Conservation (phyloP, 1,139 yeast genomes). For the Suhomyces ambrosiae region DNA sequence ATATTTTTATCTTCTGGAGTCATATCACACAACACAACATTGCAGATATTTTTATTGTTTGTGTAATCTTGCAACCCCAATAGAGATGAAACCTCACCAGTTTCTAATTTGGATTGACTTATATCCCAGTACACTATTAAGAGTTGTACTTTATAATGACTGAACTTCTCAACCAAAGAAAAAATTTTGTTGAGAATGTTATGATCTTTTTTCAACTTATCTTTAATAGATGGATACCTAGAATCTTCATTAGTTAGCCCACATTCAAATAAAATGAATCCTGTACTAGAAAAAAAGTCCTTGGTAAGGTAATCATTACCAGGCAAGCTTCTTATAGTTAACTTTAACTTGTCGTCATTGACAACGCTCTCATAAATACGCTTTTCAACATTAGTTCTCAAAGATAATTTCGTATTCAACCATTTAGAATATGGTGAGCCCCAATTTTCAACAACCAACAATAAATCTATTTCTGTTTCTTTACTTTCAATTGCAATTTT, state of each 20-base stretch:
- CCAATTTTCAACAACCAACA: slow-evolving; percentile 52
- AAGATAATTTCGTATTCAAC: slow-evolving; percentile 44
- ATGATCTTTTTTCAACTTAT: slow-evolving; percentile 40
- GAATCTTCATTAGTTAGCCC: slow-evolving; percentile 34
- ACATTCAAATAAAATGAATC: slow-evolving; percentile 50
- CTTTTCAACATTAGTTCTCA: slow-evolving; percentile 31
- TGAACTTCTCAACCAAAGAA: slow-evolving; percentile 37
- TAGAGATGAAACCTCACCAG: slow-evolving; percentile 20
- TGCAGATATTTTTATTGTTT: slow-evolving; percentile 19
- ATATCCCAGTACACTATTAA: slow-evolving; percentile 45
- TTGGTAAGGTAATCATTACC: slow-evolving; percentile 34
- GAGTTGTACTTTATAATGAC: slow-evolving; percentile 39
- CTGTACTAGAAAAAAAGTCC: slow-evolving; percentile 38
- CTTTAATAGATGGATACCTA: slow-evolving; percentile 21
- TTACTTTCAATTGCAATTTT: slow-evolving; percentile 24
- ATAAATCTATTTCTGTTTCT: slow-evolving; percentile 29
- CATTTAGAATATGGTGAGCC: slow-evolving; percentile 43
- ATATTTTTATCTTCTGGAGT: slow-evolving; percentile 29
- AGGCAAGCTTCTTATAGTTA: slow-evolving; percentile 44
- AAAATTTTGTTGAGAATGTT: slow-evolving; percentile 41
- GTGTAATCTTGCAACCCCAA: slow-evolving; percentile 21
- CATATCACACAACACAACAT: slow-evolving; percentile 41
- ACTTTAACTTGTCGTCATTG: slow-evolving; percentile 24
- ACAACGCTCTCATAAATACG: slow-evolving; percentile 30
- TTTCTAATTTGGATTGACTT: slow-evolving; percentile 21